phyloP scores from a whole-genome alignment of 306 rosid genomes.

The Carpinus fangiana region DNA sequence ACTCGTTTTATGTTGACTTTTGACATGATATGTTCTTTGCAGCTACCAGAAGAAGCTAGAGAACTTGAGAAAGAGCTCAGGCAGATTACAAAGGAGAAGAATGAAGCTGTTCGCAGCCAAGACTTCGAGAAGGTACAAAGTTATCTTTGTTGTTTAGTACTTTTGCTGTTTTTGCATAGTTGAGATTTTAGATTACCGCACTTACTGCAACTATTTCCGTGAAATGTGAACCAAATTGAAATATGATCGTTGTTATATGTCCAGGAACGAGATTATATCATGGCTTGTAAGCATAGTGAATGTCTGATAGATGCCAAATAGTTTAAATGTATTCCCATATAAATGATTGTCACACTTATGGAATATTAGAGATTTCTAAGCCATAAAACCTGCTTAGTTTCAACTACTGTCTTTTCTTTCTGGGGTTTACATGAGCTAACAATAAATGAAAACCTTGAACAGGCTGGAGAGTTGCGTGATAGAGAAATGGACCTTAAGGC shows the following conservation, averaged over 20 bases:
- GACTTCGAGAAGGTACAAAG: conserved; percentile 83
- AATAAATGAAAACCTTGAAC: conserved; percentile 24
- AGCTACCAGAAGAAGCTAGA: conserved; percentile 93
- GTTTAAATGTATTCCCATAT: neutral
- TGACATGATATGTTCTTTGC: conserved; percentile 23
- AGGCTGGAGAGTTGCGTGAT: conserved; percentile 96
- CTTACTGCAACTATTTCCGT: neutral
- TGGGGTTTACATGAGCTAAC: conserved; percentile 12
- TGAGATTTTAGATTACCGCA: neutral
- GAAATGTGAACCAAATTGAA: neutral
- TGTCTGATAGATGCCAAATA: neutral
- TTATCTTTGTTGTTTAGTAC: neutral
- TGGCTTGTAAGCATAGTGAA: neutral
- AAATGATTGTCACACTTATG: neutral
- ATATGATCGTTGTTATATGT: neutral
- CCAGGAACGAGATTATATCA: neutral
- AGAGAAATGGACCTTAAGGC: conserved; percentile 90
- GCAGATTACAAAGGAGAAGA: conserved; percentile 88
- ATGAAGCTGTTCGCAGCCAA: conserved; percentile 87
- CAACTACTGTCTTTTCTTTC: neutral
- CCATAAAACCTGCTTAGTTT: neutral
- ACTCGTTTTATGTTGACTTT: conserved; percentile 21
- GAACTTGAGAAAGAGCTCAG: conserved; percentile 89
- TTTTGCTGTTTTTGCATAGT: neutral
- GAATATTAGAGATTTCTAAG: neutral